A percentile compares a stretch with the other conserved stretches of the same genome.
Conservation (phyloP, 2,329 filamentous ascomycete species). For the Talaromyces pinophilus region DNA sequence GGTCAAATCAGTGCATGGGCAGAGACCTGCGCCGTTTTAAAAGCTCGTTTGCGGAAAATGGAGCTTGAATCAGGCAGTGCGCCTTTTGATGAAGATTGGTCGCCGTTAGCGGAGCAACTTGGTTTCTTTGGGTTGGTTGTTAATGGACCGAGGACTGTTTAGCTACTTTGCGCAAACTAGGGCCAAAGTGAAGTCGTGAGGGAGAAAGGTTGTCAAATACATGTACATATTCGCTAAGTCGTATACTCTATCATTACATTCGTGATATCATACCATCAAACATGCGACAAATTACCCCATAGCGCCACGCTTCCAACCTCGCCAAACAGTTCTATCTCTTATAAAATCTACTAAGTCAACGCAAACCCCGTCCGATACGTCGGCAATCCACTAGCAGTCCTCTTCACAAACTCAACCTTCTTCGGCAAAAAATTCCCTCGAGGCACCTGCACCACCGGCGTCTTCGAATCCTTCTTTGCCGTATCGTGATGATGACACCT, state of each 20-base stretch:
- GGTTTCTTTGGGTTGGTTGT: conserved; percentile 37
- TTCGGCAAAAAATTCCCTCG: conserved; percentile 29
- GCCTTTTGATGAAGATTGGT: conserved; percentile 24
- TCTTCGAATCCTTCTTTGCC: conserved; percentile 7
- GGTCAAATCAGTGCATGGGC: conserved; percentile 47
- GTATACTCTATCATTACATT: background rate
- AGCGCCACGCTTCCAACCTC: background rate
- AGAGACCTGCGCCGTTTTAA: conserved; percentile 41
- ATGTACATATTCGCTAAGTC: background rate
- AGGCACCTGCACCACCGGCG: conserved; percentile 30
- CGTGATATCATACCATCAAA: background rate
- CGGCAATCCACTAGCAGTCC: conserved; percentile 28
- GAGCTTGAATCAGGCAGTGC: conserved; percentile 27
- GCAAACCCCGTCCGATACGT: conserved; percentile 31
- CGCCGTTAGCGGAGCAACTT: conserved; percentile 26
- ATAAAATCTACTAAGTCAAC: conserved; percentile 23
- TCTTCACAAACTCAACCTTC: conserved; percentile 29
- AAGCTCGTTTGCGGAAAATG: conserved; percentile 38
- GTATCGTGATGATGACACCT: conserved; percentile 29
- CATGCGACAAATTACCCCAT: background rate
- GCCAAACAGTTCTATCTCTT: background rate
- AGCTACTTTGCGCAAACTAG: background rate
- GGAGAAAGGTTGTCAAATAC: background rate
- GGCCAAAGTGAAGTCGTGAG: background rate
- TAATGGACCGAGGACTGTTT: conserved; percentile 27